Evolutionary conservation across 2,329 filamentous ascomycete genomes (phyloP), one percentile per base, ranked within the genome.

Genomic region (Ilyonectria mors-panacis): DNA sequence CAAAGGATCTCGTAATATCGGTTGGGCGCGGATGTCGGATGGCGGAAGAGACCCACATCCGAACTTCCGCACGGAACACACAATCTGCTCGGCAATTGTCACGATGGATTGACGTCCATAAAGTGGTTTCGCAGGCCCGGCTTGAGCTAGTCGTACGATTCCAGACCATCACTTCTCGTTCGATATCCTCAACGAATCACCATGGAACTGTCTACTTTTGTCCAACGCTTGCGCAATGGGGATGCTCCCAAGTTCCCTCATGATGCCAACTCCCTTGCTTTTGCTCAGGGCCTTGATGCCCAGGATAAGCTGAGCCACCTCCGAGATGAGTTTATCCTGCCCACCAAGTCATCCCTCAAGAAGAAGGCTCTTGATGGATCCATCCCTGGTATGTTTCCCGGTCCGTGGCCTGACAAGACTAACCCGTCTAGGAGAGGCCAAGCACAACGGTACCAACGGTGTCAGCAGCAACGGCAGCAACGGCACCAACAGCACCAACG

Each of bases 301-400:
- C 83, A 88, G 72, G 91, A 94, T 75, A 80, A 85, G n/a, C 79
- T 94, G 44, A 80, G 82, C 17, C 81, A 85, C 63, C 86, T 93
- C 61, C 88, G 93, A 35, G 81, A 89, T 26, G 88, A 95, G 72
- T 97, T 95, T 78, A 86, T 92, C 54, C 90, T 97, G 51, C 94
- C 94, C 0, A 92, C 92, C 3, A 93, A 90, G 78, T 84, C 83
- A 10, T 93, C 94, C 45, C 81, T 96, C 51, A 90, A 87, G 77
- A 88, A 92, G 70, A 91, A 85, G 69, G 88, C 86, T 0, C 79
- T 93, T 10, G 80, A 84, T 19, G 84, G 83, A 21, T 77, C 73
- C 4, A 71, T 84, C 47, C 81, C 81, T n/a, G 78, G 84, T 85
- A 73, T 54, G 78, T 77, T 12, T 6, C 6, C 2, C 19, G 37